Conservation (phyloP, 345 rosid species). For the Fremontodendron californicum region DNA sequence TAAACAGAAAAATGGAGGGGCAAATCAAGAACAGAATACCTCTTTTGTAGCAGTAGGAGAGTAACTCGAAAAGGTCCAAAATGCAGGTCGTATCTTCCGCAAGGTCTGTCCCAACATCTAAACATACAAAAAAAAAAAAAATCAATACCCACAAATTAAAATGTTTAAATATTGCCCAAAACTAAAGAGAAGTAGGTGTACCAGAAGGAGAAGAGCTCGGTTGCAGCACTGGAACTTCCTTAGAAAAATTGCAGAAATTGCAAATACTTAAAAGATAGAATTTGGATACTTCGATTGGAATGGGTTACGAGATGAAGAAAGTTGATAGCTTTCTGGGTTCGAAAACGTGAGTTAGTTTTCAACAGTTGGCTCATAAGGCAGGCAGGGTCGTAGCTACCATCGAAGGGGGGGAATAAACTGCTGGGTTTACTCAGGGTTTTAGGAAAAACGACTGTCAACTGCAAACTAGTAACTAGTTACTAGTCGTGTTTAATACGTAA, state of each 20-base stretch:
- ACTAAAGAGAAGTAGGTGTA: background rate
- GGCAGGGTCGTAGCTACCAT: background rate
- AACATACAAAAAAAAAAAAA: background rate
- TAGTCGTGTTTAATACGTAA: too few relatives aligned
- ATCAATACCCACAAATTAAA: background rate
- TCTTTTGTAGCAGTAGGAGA: background rate
- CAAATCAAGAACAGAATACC: background rate
- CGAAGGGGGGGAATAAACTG: background rate
- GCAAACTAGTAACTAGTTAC: too few relatives aligned
- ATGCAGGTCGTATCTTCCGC: background rate
- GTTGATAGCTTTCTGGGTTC: background rate
- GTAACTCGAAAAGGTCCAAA: background rate
- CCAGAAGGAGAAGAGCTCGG: background rate
- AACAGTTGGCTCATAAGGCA: background rate
- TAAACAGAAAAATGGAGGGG: background rate
- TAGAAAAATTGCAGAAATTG: background rate
- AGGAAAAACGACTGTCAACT: background rate
- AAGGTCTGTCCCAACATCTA: background rate
- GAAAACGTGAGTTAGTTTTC: background rate
- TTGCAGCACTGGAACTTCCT: background rate
- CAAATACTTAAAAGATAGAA: background rate
- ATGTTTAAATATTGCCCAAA: background rate
- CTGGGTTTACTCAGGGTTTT: background rate
- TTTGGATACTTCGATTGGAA: background rate
- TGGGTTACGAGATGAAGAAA: background rate